A percentile compares a stretch with the other conserved stretches of the same genome.
These are phyloP conservation scores for Allium cepa DNA, from an alignment of 106 monocot genomes.

Conservation along the genomic window DNA sequence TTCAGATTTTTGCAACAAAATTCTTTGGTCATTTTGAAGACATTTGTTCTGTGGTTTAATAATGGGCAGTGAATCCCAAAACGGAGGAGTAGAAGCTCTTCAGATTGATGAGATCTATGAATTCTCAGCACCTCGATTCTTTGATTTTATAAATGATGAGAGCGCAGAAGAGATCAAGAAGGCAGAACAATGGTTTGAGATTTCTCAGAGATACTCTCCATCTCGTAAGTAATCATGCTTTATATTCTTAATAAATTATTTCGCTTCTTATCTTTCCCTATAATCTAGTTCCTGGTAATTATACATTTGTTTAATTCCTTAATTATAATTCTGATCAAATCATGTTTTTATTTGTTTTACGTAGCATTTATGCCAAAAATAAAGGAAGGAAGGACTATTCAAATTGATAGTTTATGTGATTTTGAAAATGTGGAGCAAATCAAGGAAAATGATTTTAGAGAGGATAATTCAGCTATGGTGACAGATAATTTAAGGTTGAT, in stretches of 20 bases:
- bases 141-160: conserved; percentile 66
- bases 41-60: neutral
- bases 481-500: conserved; percentile 9
- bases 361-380: conserved; percentile 45
- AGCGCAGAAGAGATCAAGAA: conserved; percentile 39
- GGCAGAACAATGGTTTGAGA: conserved; percentile 84
- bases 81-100: conserved; percentile 3
- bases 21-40: neutral
- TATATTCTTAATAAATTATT: neutral
- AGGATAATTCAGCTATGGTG: conserved; percentile 1
- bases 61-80: conserved; percentile 9
- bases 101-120: conserved; percentile 70
- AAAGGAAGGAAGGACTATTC: conserved; percentile 19
- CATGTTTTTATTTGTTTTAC: conserved; percentile 4
- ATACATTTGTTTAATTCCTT: neutral
- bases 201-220: conserved; percentile 54
- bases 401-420: conserved; percentile 20
- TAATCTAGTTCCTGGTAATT: neutral
- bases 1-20: neutral
- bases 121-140: conserved; percentile 82
- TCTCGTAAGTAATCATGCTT: conserved; percentile 44
- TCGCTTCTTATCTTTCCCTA: neutral
- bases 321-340: neutral
- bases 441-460: conserved; percentile 4
- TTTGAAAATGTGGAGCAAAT: conserved; percentile 20